A percentile compares a stretch with the other conserved stretches of the same genome.
phyloP scores from a whole-genome alignment of 768 basidiomycete species.

The Termitomyces sp. region DNA sequence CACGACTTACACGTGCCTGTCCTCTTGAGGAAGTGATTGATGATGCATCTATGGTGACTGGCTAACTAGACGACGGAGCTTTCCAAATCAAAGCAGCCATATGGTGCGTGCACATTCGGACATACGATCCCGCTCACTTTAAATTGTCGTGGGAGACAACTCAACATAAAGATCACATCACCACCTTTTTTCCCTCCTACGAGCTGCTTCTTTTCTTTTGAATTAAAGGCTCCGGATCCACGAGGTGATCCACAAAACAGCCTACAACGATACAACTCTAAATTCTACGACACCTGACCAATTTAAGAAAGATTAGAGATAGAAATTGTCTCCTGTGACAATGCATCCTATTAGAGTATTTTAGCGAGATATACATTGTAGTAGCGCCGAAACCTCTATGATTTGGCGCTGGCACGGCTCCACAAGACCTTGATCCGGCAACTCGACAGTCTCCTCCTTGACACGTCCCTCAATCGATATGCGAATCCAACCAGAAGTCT shows the following conservation, averaged over 20 bases:
- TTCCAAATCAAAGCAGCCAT: background rate
- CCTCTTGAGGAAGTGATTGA: background rate
- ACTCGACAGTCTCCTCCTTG: background rate
- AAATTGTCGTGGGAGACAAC: background rate
- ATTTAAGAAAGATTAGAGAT: background rate
- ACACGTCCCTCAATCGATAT: background rate
- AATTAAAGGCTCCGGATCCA: background rate
- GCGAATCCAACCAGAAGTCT: constrained; percentile 6
- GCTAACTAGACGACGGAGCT: background rate
- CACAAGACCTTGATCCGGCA: background rate
- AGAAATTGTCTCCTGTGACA: too few species aligned
- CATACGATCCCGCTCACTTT: background rate
- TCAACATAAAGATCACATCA: background rate
- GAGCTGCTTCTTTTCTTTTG: background rate
- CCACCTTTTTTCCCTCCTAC: background rate
- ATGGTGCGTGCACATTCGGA: background rate
- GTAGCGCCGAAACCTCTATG: background rate
- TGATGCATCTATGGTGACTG: background rate
- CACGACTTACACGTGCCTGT: background rate
- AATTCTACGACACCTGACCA: background rate
- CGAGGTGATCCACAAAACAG: background rate
- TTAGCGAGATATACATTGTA: background rate
- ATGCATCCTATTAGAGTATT: background rate
- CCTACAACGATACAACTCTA: background rate
- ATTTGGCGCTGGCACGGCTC: background rate